phyloP scores from a whole-genome alignment of 2,329 filamentous ascomycete species.

The Colletotrichum lindemuthianum region DNA sequence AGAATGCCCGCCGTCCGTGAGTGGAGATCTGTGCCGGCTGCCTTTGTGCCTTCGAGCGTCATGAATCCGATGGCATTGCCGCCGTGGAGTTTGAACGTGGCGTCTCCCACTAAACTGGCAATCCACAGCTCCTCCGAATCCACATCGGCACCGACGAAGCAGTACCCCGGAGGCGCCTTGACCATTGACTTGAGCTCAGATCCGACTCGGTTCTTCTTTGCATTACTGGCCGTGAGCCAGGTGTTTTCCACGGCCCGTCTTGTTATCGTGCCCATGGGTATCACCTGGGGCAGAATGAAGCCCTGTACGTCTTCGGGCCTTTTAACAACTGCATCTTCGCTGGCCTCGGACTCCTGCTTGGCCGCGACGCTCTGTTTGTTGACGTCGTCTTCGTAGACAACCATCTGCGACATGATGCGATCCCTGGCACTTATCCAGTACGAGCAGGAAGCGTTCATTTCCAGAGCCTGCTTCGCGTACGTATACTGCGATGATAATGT shows the following conservation, averaged over 20 bases:
- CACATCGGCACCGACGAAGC: slow-evolving; percentile 95
- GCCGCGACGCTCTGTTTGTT: too few relatives aligned
- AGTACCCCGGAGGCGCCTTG: slow-evolving; percentile 87
- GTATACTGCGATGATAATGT: slow-evolving; percentile 86
- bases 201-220: slow-evolving; percentile 93
- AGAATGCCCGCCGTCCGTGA: slow-evolving; percentile 92
- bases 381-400: slow-evolving; percentile 81
- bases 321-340: slow-evolving; percentile 34
- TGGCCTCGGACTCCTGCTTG: neutral
- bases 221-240: slow-evolving; percentile 97
- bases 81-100: slow-evolving; percentile 93
- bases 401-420: slow-evolving; percentile 93
- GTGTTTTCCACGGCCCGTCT: slow-evolving; percentile 95
- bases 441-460: slow-evolving; percentile 99
- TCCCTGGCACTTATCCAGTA: slow-evolving; percentile 99
- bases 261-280: slow-evolving; percentile 98
- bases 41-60: slow-evolving; percentile 96
- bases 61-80: slow-evolving; percentile 99
- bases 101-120: slow-evolving; percentile 92
- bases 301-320: slow-evolving; percentile 56
- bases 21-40: slow-evolving; percentile 92
- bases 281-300: slow-evolving; percentile 93
- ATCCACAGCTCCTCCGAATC: slow-evolving; percentile 99
- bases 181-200: slow-evolving; percentile 99
- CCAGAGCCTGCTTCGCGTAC: slow-evolving; percentile 92